Percentiles rank a stretch among this genome's conserved stretches.
Evolutionary conservation across 331 rosid genomes (phyloP).

Genomic region (Stylosanthes scabra): DNA sequence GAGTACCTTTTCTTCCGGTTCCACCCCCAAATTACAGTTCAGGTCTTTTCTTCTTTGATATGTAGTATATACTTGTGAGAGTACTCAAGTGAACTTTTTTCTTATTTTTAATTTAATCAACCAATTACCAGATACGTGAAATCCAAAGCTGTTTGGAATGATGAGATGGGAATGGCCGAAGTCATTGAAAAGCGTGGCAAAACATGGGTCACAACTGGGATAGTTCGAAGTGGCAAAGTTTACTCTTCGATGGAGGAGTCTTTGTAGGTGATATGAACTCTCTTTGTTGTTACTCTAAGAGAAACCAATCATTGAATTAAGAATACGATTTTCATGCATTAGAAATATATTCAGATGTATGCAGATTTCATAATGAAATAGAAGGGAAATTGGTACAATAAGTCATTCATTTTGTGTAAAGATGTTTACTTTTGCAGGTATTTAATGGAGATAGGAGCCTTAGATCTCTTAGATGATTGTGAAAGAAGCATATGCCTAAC

Average conservation of each 20-base stretch:
- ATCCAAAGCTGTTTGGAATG: conserved; percentile 69
- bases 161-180: conserved; percentile 71
- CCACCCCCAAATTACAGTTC: conserved; percentile 59
- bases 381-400: conserved; percentile 1
- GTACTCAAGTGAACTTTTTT: background rate
- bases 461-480: conserved; percentile 57
- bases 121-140: conserved; percentile 46
- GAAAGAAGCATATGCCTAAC: conserved; percentile 49
- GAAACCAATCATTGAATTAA: background rate
- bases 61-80: background rate
- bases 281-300: background rate
- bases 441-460: conserved; percentile 78
- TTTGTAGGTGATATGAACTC: conserved; percentile 64
- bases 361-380: background rate
- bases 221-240: conserved; percentile 60
- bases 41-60: conserved; percentile 51
- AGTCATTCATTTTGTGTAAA: background rate
- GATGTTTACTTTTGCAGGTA: conserved; percentile 57
- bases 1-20: conserved; percentile 44
- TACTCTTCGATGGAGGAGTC: conserved; percentile 82
- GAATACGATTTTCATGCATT: background rate
- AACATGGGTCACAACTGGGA: conserved; percentile 80
- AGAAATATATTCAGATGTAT: background rate
- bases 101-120: conserved; percentile 14
- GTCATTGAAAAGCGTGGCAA: conserved; percentile 68